Percentiles rank a stretch among this genome's conserved stretches.
These are phyloP conservation scores for Arachis monticola DNA, from an alignment of 331 rosid species.

Conservation along the genomic window DNA sequence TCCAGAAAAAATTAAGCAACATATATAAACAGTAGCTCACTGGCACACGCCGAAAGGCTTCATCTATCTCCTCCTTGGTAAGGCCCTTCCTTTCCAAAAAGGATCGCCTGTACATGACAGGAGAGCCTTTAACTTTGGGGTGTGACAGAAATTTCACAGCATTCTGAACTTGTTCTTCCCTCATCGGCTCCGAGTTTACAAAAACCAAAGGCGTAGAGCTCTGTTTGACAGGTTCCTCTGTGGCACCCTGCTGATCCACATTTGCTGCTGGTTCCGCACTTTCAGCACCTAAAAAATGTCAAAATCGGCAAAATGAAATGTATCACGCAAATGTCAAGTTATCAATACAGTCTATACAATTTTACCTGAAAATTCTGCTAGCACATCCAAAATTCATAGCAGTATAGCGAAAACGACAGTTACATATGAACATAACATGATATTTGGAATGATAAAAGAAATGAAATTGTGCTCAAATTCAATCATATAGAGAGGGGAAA, in stretches of 20 bases:
- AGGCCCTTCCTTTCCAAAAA: constrained; percentile 96
- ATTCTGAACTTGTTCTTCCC: constrained; percentile 97
- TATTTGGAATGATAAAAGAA: background rate
- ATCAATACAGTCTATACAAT: background rate
- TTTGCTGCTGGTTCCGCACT: constrained; percentile 47
- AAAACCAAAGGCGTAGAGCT: constrained; percentile 63
- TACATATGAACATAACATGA: background rate
- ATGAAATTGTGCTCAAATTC: background rate
- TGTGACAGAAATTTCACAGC: constrained; percentile 91
- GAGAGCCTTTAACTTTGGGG: constrained; percentile 93
- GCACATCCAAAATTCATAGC: constrained; percentile 17
- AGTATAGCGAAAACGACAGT: background rate
- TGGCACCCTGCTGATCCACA: constrained; percentile 56
- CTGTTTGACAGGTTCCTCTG: constrained; percentile 58
- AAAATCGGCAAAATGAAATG: background rate
- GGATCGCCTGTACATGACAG: constrained; percentile 79
- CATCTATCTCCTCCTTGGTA: constrained; percentile 98
- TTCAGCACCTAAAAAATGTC: constrained; percentile 41
- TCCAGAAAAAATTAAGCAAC: background rate
- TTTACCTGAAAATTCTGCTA: background rate
- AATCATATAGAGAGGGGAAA: background rate
- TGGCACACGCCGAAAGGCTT: constrained; percentile 89
- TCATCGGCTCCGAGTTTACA: constrained; percentile 77
- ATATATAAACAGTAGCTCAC: constrained; percentile 49
- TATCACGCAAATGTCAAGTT: background rate